Conservation (phyloP, 176 grass and related monocot species). For the Hordeum vulgare region MorexV3_pseudomolecules_assembly NC_058523.1:495099915-495100414, state of each 20-base stretch:
- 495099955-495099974: no score
- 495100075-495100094: conserved; percentile 93
- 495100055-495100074: conserved; percentile 89
- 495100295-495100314: conserved; percentile 34
- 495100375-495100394: background rate
- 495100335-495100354: background rate
- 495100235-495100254: conserved; percentile 80
- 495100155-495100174: conserved; percentile 96
- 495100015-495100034: no score
- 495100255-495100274: conserved; percentile 88
- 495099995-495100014: no score
- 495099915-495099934: no score
- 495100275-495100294: conserved; percentile 80
- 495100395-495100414: background rate
- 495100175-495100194: conserved; percentile 97
- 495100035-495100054: conserved; percentile 62
- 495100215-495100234: conserved; percentile 91
- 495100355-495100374: background rate
- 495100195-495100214: conserved; percentile 90
- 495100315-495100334: background rate
- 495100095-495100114: conserved; percentile 92
- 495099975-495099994: no score
- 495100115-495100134: conserved; percentile 93
- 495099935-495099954: no score
- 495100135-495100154: conserved; percentile 79